Evolutionary conservation across 805 yeast species (phyloP), one percentile per base, ranked within the genome.

Genomic region (Lipomyces lipofer): DNA sequence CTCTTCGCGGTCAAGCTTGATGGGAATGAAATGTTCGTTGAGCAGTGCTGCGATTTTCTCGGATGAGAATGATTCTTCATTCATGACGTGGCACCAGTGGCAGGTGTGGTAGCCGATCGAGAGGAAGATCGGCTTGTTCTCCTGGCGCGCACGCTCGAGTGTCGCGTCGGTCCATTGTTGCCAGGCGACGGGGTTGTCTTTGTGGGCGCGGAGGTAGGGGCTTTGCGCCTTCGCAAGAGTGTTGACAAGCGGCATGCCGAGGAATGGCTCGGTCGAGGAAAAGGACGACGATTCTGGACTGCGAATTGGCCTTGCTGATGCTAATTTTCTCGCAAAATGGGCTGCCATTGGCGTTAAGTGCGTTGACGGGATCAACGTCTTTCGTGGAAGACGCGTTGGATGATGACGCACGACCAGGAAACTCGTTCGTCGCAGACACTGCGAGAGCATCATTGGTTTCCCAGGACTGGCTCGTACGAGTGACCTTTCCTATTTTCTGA

Each of bases 71-170:
- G 68, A 59, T 54, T 69, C 74, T 27, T 58, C 45, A 58, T 69
- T 69, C 74, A 72, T 71, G 4, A 70, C 72, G 53, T 69, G 72
- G 60, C 75, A 70, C 63, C 62, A 68, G 45, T 71, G 75, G 52
- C 73, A 69, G 21, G 74, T 66, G 47, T 67, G 68, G 54, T 69
- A 70, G 22, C 73, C 73, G 47, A 72, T 70, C 8, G 71, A 66
- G 36, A 73, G 58, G 43, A 72, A 71, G 12, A 72, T 58, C 13
- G 73, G 75, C 59, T 64, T 67, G 55, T 70, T 64, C 21, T 54
- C 62, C 36, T 58, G 45, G 27, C 49, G 47, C 17, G 76, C 75
- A 21, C 56, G 61, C 46, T 59, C 57, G 21, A 72, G 58, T 1
- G 72, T 64, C 28, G 66, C 63, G 13, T 62, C 59, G 19, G 56